phyloP scores from a whole-genome alignment of 2,329 filamentous ascomycete species.

The Fusarium piperis region DNA sequence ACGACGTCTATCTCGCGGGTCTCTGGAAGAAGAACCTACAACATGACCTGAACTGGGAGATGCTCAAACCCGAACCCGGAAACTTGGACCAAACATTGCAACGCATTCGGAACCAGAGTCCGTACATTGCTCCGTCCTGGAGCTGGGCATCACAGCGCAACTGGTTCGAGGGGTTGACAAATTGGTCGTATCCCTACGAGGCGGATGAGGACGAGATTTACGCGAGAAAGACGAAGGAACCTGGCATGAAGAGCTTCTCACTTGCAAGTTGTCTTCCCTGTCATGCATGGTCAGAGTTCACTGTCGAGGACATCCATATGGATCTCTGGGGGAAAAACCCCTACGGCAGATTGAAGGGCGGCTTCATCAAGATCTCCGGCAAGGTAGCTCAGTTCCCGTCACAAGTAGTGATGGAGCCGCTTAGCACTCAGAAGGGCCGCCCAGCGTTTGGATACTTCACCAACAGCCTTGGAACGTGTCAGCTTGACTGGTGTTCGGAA shows the following conservation, averaged over 20 bases:
- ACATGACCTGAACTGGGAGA: not conserved
- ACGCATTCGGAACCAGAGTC: not conserved
- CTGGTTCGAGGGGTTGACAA: not conserved
- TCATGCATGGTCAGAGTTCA: not conserved
- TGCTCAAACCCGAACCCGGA: not conserved
- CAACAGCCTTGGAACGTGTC: not conserved
- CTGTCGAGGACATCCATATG: not conserved
- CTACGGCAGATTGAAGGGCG: not conserved
- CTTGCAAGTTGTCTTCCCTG: too few species aligned
- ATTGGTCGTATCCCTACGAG: too few species aligned
- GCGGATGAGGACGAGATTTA: too few species aligned
- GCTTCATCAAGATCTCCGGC: not conserved
- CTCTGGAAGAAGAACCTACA: not conserved
- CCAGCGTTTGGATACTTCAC: not conserved
- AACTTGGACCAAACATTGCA: not conserved
- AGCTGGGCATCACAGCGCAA: not conserved
- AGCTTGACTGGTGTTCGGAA: not conserved
- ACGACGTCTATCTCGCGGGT: not conserved
- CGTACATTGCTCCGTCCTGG: not conserved
- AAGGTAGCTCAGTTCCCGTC: not conserved
- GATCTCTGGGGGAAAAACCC: not conserved
- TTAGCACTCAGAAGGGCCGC: not conserved
- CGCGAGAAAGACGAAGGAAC: too few species aligned
- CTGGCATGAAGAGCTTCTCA: too few species aligned
- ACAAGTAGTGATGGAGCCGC: not conserved